phyloP scores from a whole-genome alignment of 2,329 filamentous ascomycete species.

The Aspergillus novofumigatus region DNA sequence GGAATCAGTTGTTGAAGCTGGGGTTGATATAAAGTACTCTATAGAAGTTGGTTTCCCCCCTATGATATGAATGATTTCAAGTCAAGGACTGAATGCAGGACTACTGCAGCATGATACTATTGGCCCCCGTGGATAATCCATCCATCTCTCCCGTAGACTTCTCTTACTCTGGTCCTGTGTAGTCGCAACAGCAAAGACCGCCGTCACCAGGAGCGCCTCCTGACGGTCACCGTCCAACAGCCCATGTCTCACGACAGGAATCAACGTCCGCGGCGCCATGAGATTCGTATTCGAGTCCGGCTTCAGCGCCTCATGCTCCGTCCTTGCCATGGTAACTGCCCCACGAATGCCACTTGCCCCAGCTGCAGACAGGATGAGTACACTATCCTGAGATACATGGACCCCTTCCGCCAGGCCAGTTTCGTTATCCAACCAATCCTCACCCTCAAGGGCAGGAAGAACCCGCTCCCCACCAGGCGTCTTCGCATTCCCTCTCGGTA shows the following conservation, averaged over 20 bases:
- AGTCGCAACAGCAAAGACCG: constrained; percentile 1
- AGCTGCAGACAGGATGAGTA: constrained; percentile 11
- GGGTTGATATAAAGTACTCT: constrained; percentile 7
- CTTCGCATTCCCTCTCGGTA: neutral
- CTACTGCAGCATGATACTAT: neutral
- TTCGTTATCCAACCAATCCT: neutral
- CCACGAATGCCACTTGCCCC: constrained; percentile 7
- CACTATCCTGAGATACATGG: neutral
- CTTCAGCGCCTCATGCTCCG: constrained; percentile 13
- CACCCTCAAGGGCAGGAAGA: neutral
- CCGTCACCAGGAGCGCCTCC: constrained; percentile 1
- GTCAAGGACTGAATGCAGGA: too few species aligned
- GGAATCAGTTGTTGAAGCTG: constrained; percentile 35
- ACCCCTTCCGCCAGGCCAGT: neutral
- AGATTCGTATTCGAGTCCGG: constrained; percentile 33
- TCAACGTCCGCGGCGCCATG: constrained; percentile 20
- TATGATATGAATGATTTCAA: too few species aligned
- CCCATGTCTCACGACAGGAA: constrained; percentile 16
- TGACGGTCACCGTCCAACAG: neutral
- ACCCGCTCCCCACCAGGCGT: neutral
- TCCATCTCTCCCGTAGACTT: neutral
- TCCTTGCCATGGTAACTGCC: neutral
- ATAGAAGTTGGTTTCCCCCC: too few species aligned
- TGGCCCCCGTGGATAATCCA: neutral
- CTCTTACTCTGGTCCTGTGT: neutral